Percentiles rank a stretch among this genome's conserved stretches.
These are phyloP conservation scores for Colletotrichum sp. DNA, from an alignment of 2,329 filamentous ascomycete species.

Conservation along the genomic window DNA sequence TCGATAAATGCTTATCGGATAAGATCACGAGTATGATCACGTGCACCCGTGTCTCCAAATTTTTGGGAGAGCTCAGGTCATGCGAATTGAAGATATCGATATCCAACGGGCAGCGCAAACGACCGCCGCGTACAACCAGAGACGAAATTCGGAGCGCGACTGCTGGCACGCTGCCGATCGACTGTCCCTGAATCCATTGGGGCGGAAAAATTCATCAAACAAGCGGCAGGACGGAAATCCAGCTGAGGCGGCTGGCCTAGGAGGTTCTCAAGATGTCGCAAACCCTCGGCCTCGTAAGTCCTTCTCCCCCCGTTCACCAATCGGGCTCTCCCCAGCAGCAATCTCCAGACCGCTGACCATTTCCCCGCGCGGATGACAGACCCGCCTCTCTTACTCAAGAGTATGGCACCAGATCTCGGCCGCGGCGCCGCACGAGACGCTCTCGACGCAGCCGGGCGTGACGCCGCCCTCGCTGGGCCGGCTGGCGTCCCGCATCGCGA, in stretches of 20 bases:
- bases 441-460: constrained; percentile 61
- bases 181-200: not conserved
- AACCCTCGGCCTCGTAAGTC: constrained; percentile 73
- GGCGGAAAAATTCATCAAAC: not conserved
- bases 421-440: constrained; percentile 66
- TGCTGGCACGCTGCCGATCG: constrained; percentile 20
- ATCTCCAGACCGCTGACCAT: not conserved
- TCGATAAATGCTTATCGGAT: not conserved
- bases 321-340: not conserved
- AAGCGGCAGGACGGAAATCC: not conserved
- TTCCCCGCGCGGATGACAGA: constrained; percentile 57
- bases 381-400: constrained; percentile 93
- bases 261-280: constrained; percentile 69
- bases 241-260: constrained; percentile 12
- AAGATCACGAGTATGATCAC: not conserved
- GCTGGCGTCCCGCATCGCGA: constrained; percentile 85
- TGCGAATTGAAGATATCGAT: not conserved
- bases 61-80: constrained; percentile 6
- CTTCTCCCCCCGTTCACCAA: not conserved
- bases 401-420: constrained; percentile 90
- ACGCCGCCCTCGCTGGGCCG: constrained; percentile 85
- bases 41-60: constrained; percentile 7
- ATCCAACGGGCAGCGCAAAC: not conserved
- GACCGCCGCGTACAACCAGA: constrained; percentile 1
- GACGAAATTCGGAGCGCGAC: constrained; percentile 14